These are phyloP conservation scores for Melampsora americana DNA, from an alignment of 1,284 basidiomycete species.

Conservation along the genomic window DNA sequence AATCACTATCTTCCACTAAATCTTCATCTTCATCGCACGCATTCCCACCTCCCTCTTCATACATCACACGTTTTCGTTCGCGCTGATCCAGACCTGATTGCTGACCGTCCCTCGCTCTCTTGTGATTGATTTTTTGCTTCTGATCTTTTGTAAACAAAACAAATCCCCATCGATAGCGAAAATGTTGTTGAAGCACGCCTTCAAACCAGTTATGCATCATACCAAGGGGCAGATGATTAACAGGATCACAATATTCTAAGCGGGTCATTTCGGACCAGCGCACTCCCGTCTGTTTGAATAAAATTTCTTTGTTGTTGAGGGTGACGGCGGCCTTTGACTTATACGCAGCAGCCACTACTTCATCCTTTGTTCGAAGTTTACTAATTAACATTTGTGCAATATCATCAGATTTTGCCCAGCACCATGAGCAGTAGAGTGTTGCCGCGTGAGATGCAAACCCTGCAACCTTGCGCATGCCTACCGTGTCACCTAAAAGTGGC, in stretches of 20 bases:
- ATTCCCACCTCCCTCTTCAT: background rate
- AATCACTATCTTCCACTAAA: background rate
- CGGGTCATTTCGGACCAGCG: constrained; percentile 24
- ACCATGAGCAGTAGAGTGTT: constrained; percentile 16
- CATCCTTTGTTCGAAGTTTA: background rate
- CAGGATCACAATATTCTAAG: constrained; percentile 25
- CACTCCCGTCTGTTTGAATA: constrained; percentile 11
- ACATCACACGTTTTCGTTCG: background rate
- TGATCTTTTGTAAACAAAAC: background rate
- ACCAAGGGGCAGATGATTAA: constrained; percentile 14
- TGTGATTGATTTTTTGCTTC: background rate
- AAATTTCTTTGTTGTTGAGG: background rate
- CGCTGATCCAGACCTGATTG: background rate
- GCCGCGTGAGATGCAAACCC: constrained; percentile 17
- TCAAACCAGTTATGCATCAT: constrained; percentile 40
- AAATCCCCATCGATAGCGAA: constrained; percentile 24
- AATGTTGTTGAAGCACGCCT: constrained; percentile 18
- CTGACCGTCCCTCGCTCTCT: background rate
- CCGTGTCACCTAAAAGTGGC: constrained; percentile 4
- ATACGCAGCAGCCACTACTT: background rate
- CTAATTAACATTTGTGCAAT: background rate
- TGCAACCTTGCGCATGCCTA: constrained; percentile 13
- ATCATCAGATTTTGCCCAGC: background rate
- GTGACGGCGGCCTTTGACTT: background rate
- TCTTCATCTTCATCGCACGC: background rate